Evolutionary conservation across 2,329 filamentous ascomycete genomes (phyloP), one percentile per base, ranked within the genome.

Genomic region (Talaromyces atroroseus): DNA sequence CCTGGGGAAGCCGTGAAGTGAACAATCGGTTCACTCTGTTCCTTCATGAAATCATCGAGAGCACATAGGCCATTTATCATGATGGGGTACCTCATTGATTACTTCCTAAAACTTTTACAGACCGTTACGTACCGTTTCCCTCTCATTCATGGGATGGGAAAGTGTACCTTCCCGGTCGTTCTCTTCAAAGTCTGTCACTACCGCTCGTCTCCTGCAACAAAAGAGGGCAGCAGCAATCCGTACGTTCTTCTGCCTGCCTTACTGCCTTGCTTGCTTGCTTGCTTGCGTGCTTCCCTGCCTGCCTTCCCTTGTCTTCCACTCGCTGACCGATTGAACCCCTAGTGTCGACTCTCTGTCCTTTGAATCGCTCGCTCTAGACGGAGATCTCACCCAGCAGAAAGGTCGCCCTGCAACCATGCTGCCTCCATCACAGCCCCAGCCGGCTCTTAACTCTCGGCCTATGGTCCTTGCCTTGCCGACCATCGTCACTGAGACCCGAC

Each of bases 401-500:
- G 92, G 91, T 60, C 87, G 86, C 51, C 89, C 90, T 42, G 88
- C 88, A 42, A 88, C 96, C 75, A 82, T 96, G 52, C 58, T 81
- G 90, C 68, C 88, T 87, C 74, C 87, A 89, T 66, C 90, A 89
- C 61, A 88, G 90, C 67, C 81, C 85, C 58, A 84, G 12, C 32
- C 32, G 11, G 32, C 11, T 95, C 40, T 40, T 18, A 2, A 40
- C 36, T 2, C 36, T 7, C 36, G n/a, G 36, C 36, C 36, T 40
- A 18, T 40, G 36, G 64, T 94, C 90, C 36, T 49, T 34, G 34
- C 24, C 80, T 96, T 63, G 84, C 85, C 48, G 89, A 86, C 5
- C 86, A 86, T 49, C 71, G 86, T 61, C 79, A 81, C 1, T 80
- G 90, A 47, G 83, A 84, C 36, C 65, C 65, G 52, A 14, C 58